Percentiles rank a stretch among this genome's conserved stretches.
phyloP scores from a whole-genome alignment of 2,329 filamentous ascomycete species.

The Pyricularia grisea region DNA sequence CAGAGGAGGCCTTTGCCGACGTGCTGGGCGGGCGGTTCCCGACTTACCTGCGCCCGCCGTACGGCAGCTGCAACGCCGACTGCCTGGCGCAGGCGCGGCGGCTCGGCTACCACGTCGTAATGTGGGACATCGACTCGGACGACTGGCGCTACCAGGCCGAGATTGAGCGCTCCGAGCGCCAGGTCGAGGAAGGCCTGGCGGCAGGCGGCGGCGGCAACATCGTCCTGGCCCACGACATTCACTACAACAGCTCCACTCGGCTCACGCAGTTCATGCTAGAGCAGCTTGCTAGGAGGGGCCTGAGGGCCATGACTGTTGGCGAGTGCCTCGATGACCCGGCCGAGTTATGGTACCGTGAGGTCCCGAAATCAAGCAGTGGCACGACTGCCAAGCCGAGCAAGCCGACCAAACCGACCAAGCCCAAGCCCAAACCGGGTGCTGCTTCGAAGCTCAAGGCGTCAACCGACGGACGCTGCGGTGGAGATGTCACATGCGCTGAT shows the following conservation, averaged over 20 bases:
- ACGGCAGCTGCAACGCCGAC: constrained; percentile 17
- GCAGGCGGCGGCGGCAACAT: background rate
- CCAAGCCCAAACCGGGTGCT: background rate
- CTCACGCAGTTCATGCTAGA: constrained; percentile 33
- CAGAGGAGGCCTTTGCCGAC: constrained; percentile 29
- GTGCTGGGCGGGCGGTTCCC: constrained; percentile 26
- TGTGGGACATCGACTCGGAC: constrained; percentile 20
- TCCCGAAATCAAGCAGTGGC: background rate
- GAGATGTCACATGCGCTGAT: constrained; percentile 3
- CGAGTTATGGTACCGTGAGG: constrained; percentile 35
- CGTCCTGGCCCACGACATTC: constrained; percentile 31
- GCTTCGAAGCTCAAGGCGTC: background rate
- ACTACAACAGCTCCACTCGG: constrained; percentile 31
- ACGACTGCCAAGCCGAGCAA: background rate
- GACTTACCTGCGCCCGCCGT: constrained; percentile 32
- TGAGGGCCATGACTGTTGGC: constrained; percentile 33
- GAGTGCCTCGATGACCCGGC: constrained; percentile 34
- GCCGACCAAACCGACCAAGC: no score
- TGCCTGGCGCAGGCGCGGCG: constrained; percentile 16
- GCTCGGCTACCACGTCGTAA: constrained; percentile 23
- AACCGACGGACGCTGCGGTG: constrained; percentile 2
- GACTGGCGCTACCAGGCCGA: constrained; percentile 14
- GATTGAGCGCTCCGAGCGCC: background rate
- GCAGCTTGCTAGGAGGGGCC: constrained; percentile 25
- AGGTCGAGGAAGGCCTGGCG: background rate